Evolutionary conservation across 306 rosid species (phyloP).

Genomic region (Prunus padus): DNA sequence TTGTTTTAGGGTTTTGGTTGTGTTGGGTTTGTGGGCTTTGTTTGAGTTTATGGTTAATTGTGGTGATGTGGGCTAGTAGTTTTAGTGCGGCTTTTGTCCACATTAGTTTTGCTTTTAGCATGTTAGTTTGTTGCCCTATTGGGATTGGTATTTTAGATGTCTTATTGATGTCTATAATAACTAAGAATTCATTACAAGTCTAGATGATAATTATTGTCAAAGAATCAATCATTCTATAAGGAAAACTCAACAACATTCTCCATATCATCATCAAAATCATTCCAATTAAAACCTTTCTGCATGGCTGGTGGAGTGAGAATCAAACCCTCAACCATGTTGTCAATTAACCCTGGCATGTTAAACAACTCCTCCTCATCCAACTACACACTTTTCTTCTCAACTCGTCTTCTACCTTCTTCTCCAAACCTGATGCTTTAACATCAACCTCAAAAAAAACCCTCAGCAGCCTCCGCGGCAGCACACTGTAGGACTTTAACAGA

Average conservation of each 20-base stretch:
- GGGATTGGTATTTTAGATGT: too few relatives aligned
- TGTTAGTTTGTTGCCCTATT: too few relatives aligned
- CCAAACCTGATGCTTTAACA: neutral
- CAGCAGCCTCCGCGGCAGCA: conserved; percentile 33
- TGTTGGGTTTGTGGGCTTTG: too few relatives aligned
- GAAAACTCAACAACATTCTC: conserved; percentile 4
- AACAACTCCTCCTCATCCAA: conserved; percentile 47
- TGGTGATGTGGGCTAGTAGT: too few relatives aligned
- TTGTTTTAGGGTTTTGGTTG: too few relatives aligned
- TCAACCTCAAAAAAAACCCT: neutral
- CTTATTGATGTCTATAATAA: too few relatives aligned
- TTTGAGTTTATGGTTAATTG: too few relatives aligned
- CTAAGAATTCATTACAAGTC: too few relatives aligned
- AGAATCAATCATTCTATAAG: too few relatives aligned
- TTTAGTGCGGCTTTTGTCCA: too few relatives aligned
- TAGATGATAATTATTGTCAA: too few relatives aligned
- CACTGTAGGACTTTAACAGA: conserved; percentile 22
- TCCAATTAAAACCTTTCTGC: conserved; percentile 39
- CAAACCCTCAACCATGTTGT: conserved; percentile 48
- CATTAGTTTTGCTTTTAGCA: too few relatives aligned
- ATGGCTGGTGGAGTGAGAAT: conserved; percentile 40
- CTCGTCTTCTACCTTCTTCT: neutral
- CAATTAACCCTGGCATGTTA: conserved; percentile 44
- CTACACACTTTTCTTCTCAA: conserved; percentile 1
- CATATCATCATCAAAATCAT: conserved; percentile 6